Evolutionary conservation across 768 basidiomycete species (phyloP).

Genomic region (Infundibulicybe gibba): DNA sequence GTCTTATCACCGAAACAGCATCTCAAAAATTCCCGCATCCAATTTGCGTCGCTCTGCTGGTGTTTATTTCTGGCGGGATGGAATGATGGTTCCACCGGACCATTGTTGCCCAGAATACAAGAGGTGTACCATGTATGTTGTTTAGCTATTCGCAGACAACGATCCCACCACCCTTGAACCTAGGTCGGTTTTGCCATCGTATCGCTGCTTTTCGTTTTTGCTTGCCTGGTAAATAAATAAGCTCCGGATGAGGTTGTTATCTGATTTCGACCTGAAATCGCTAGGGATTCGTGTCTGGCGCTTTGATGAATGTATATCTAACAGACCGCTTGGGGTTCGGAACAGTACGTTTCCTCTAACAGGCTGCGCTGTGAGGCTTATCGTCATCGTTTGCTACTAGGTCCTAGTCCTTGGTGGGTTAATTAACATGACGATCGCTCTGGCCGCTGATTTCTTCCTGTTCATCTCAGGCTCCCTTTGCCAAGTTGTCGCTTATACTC

Average conservation of each 20-base stretch:
- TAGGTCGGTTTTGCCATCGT: conserved; percentile 51
- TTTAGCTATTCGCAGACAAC: too few species aligned
- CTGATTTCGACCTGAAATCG: background rate
- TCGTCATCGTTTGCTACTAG: conserved; percentile 6
- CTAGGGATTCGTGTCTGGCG: conserved; percentile 39
- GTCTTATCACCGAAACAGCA: background rate
- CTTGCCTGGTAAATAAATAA: conserved; percentile 30
- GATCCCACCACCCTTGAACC: background rate
- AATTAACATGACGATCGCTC: background rate
- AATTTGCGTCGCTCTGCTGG: conserved; percentile 40
- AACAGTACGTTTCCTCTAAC: conserved; percentile 24
- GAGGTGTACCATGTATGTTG: conserved; percentile 28
- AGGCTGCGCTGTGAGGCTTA: background rate
- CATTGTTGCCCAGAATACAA: conserved; percentile 59
- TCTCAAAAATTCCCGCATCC: conserved; percentile 19
- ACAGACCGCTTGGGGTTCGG: conserved; percentile 38
- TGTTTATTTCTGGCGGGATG: conserved; percentile 49
- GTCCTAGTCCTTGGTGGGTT: conserved; percentile 15
- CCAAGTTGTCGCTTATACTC: conserved; percentile 50
- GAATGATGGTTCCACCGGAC: conserved; percentile 60
- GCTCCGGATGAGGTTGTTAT: background rate
- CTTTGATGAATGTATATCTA: conserved; percentile 32
- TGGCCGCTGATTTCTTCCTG: background rate
- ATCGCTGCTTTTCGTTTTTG: conserved; percentile 53
- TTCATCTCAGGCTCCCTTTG: conserved; percentile 45